phyloP scores from a whole-genome alignment of 805 yeast species.

The Debaryomyces hansenii region DNA sequence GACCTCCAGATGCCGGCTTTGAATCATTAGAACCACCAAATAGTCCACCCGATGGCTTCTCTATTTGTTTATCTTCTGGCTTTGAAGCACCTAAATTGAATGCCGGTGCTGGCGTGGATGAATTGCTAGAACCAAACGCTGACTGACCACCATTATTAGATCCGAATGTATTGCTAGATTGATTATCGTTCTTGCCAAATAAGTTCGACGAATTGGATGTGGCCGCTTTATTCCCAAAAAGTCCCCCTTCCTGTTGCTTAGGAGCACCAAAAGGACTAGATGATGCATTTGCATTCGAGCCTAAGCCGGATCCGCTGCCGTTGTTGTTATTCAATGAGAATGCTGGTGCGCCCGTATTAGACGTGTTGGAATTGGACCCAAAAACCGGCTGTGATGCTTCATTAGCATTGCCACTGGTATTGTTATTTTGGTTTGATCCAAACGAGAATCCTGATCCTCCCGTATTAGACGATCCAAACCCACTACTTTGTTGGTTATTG shows the following conservation, averaged over 20 bases:
- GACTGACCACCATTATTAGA: constrained; percentile 3
- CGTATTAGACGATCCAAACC: not conserved
- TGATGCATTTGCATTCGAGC: constrained; percentile 9
- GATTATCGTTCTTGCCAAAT: not conserved
- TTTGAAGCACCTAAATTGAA: constrained; percentile 6
- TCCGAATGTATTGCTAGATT: constrained; percentile 1
- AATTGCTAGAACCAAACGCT: not conserved
- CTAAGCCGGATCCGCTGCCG: constrained; percentile 4
- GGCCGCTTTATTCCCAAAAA: constrained; percentile 15
- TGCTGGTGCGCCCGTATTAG: not conserved
- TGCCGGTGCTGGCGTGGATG: constrained; percentile 5
- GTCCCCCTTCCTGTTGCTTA: constrained; percentile 7
- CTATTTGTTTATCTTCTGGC: constrained; percentile 11
- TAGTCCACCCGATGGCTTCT: constrained; percentile 12
- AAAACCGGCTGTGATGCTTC: not conserved
- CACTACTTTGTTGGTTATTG: not conserved
- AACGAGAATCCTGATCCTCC: constrained; percentile 14
- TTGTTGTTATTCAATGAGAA: not conserved
- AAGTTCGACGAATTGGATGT: not conserved
- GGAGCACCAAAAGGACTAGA: constrained; percentile 2
- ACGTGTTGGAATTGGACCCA: not conserved
- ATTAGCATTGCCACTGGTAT: not conserved
- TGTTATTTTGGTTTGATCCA: constrained; percentile 6
- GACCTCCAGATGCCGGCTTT: constrained; percentile 8
- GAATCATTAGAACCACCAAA: constrained; percentile 10